A percentile compares a stretch with the other conserved stretches of the same genome.
These are phyloP conservation scores for Colletotrichum zoysiae DNA, from an alignment of 2,329 filamentous ascomycete genomes.

Conservation along the genomic window DNA sequence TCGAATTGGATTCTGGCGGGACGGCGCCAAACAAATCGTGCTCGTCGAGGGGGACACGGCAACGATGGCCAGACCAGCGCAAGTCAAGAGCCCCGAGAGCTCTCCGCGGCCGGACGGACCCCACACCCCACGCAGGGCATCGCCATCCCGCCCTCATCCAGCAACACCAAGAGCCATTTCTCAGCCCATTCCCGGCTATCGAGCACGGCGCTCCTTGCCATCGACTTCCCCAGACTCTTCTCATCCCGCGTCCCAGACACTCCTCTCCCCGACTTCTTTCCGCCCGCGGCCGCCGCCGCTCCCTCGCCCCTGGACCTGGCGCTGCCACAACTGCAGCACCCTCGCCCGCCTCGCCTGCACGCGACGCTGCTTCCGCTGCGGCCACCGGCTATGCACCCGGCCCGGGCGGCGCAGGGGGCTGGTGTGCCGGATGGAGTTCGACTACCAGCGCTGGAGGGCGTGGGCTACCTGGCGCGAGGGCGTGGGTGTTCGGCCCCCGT, in stretches of 20 bases:
- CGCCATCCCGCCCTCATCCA: neutral
- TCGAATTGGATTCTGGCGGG: neutral
- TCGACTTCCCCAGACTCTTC: neutral
- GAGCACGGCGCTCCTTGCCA: neutral
- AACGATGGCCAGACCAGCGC: neutral
- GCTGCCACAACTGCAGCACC: constrained; percentile 49
- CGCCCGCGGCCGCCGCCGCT: neutral
- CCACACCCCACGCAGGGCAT: neutral
- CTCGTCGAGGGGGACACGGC: neutral
- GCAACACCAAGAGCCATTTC: neutral
- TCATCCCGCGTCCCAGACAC: neutral
- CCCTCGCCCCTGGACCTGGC: constrained; percentile 50
- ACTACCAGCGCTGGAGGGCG: constrained; percentile 45
- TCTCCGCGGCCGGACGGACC: neutral
- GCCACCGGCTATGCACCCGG: constrained; percentile 51
- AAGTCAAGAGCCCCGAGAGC: neutral
- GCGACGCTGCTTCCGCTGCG: constrained; percentile 55
- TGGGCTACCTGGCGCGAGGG: constrained; percentile 49
- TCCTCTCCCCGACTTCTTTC: neutral
- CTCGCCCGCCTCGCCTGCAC: constrained; percentile 50
- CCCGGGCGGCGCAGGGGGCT: constrained; percentile 23
- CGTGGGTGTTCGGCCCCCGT: neutral
- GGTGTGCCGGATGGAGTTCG: neutral
- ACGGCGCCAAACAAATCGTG: neutral
- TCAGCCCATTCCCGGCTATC: neutral